Base-by-base conservation (phyloP, 257 asterid species). In the Plantago elongata region DNA sequence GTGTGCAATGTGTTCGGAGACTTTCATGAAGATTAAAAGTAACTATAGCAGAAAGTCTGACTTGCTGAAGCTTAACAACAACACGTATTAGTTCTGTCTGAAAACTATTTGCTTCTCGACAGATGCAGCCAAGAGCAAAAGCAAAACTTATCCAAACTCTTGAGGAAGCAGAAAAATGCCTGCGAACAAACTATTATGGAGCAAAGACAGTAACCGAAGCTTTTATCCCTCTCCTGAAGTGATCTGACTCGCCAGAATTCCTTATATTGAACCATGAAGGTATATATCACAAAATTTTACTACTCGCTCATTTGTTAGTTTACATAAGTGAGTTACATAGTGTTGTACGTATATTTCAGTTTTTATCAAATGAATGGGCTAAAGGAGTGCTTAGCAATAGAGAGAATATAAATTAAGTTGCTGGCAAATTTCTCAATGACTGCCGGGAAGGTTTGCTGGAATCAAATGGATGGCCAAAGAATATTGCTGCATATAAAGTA, bases 381-480 rank as follows among this genome's bases (percentile, higher is more conserved):
- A 72, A 61, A 67, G 54, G 65, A 30, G 11, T 75, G 27, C 30
- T 85, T 7, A 68, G 67, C 57, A 65, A 72, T 16, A 64, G 16
- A 57, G 81, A 76, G 14, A 70, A 12, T 63, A 50, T 80, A 11
- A 79, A 80, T 34, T 72, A 75, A 12, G 81, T 83, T 1, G 45
- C 75, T 50, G 57, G 65, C 13, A 45, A 70, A 45, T 83, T 67
- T 57, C 67, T 79, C 10, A 81, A 74, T 46, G 51, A 70, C 52
- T 74, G 75, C 34, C 66, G 64, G 55, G 74, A 65, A 9, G 79
- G 77, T 4, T 34, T 70, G 2, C 5, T 73, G 37, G 62, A 77
- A 64, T 72, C 79, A 17, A 75, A 75, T 7, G 72, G 67, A 1
- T 83, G 91, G 88, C 80, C 80, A 86, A 5, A 5, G 69, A 34